Evolutionary conservation across 1,284 basidiomycete species (phyloP).

Genomic region (Ceratobasidium sp.): DNA sequence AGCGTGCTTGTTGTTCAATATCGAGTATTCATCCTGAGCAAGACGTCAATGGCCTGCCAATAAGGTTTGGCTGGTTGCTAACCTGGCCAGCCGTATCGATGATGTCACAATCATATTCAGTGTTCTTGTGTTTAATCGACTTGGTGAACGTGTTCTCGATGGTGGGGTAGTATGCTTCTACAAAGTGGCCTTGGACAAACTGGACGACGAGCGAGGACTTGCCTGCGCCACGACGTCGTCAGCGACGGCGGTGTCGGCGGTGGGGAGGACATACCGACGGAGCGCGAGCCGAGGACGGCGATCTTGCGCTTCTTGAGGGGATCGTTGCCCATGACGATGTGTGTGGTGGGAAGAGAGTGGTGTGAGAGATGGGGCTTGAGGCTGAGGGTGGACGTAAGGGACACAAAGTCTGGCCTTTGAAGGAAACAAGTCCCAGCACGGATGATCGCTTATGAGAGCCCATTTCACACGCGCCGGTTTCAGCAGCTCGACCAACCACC

Average conservation of each 20-base stretch:
- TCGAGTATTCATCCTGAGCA: conserved; percentile 83
- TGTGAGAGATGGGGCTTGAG: not conserved
- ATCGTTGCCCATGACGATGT: conserved; percentile 22
- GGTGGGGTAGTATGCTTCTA: conserved; percentile 92
- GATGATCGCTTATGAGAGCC: conserved; percentile 27
- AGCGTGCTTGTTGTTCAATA: conserved; percentile 81
- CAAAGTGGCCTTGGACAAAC: conserved; percentile 72
- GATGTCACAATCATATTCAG: conserved; percentile 94
- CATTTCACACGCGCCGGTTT: conserved; percentile 35
- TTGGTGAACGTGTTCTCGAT: conserved; percentile 92
- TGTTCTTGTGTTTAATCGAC: conserved; percentile 81
- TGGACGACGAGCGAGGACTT: conserved; percentile 81
- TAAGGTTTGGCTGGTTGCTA: conserved; percentile 16
- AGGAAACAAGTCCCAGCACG: conserved; percentile 30
- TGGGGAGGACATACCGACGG: conserved; percentile 66
- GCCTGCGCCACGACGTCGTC: conserved; percentile 54
- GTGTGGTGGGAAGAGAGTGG: not conserved
- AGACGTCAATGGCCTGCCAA: conserved; percentile 29
- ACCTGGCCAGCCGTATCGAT: conserved; percentile 90
- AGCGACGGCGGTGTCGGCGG: not conserved
- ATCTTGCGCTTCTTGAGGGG: conserved; percentile 81
- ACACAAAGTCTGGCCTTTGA: conserved; percentile 18
- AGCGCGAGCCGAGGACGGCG: conserved; percentile 79
- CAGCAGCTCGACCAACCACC: conserved; percentile 11
- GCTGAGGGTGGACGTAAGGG: conserved; percentile 15